Base-by-base conservation (phyloP, 1,139 yeast genomes). In the Pichia sp. region DNA sequence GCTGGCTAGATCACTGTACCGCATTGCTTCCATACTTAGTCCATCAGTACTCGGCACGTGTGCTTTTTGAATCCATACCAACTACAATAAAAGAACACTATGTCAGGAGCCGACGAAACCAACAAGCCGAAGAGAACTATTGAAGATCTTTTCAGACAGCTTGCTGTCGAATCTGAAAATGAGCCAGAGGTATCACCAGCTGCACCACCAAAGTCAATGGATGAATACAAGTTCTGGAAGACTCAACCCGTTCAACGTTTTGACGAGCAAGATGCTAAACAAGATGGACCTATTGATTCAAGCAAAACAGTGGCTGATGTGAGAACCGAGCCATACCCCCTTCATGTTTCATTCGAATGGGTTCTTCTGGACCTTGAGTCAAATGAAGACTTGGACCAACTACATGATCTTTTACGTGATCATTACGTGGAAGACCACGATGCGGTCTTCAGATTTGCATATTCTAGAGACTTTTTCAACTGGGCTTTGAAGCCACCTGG, bases 401-500 rank as follows among this genome's bases (percentile, higher is more conserved):
- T 93, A 15, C 83, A 86, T 58, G 73, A 77, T 29, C 67, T 91
- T 38, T 67, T 91, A 40, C 83, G 86, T 58, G 91, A 83, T 42
- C 85, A 91, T 60, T 91, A 91, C 53, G 95, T 93, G 22, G 99
- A 91, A 59, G 98, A 91, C 58, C 77, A 77, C 38, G 96, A 87
- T 53, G 91, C 94, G 23, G 75, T 87, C 1, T 87, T 93, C 64
- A 70, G 99, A 51, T 91, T 91, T 67, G 84, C 85, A 51, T 91
- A 91, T 61, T 73, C 91, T 2, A 77, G 77, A 28, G 80, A 77
- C 33, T 91, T 91, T 52, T 74, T 93, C 56, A 73, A 78, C 51
- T 91, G 98, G 98, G 95, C 96, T 1, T 66, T 91, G 50, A 81
- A 83, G 50, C 86, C 96, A 8, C 98, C 98, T 1, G 97, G 97